phyloP scores from a whole-genome alignment of 306 rosid genomes.

The Pyrus communis region DNA sequence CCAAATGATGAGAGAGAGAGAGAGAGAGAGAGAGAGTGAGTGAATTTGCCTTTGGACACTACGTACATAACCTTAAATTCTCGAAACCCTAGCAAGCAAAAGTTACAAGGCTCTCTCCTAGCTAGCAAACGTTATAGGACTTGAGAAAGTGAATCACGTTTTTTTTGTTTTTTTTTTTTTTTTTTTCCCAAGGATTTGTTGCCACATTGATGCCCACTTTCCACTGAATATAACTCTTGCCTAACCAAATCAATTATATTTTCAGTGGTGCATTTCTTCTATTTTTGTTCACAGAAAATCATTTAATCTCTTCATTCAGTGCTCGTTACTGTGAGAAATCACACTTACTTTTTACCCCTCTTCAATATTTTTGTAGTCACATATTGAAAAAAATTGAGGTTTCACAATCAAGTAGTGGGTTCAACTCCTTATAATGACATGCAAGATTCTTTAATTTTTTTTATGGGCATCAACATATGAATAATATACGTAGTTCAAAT shows the following conservation, averaged over 20 bases:
- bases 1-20: background rate
- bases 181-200: background rate
- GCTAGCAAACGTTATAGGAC: background rate
- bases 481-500: too few relatives aligned
- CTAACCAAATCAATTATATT: too few relatives aligned
- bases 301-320: background rate
- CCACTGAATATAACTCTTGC: background rate
- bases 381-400: too few relatives aligned
- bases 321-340: background rate
- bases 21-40: background rate
- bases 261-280: background rate
- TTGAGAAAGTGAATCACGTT: slow-evolving; percentile 10
- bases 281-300: background rate
- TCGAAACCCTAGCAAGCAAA: slow-evolving; percentile 6
- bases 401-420: too few relatives aligned
- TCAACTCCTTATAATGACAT: too few relatives aligned
- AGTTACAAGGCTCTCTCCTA: background rate
- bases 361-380: too few relatives aligned
- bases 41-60: slow-evolving; percentile 12
- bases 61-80: slow-evolving; percentile 21
- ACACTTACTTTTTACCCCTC: background rate
- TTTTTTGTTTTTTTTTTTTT: background rate
- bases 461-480: too few relatives aligned
- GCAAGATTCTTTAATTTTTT: too few relatives aligned
- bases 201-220: background rate